phyloP scores from a whole-genome alignment of 352 stramenopile species.

The Globisporangium viniferum region DNA sequence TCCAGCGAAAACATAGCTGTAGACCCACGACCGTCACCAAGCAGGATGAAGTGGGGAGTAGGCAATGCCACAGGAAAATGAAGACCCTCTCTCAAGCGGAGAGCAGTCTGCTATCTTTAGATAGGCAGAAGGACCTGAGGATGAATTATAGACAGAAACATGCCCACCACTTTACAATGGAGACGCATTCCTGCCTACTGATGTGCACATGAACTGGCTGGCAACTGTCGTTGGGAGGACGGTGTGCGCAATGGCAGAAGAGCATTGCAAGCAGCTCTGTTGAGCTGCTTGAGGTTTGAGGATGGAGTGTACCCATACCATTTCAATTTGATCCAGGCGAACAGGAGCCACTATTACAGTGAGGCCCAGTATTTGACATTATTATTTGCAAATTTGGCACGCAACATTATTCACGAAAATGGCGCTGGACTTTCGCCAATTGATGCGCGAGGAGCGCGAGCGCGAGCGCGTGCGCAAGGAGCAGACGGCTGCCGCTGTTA shows the following conservation, averaged over 20 bases:
- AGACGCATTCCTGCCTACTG: neutral
- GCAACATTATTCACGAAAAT: neutral
- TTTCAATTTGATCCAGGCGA: neutral
- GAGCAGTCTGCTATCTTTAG: neutral
- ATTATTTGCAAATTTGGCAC: neutral
- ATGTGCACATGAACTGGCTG: too few relatives aligned
- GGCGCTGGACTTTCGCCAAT: conserved; percentile 43
- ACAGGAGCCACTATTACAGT: conserved; percentile 5
- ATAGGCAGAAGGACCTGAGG: too few relatives aligned
- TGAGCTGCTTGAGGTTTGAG: too few relatives aligned
- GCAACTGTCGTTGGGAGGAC: too few relatives aligned
- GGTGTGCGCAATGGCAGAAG: too few relatives aligned
- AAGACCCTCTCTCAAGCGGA: neutral
- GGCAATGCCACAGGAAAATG: neutral
- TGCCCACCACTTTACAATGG: neutral
- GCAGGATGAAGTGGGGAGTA: neutral
- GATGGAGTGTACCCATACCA: neutral
- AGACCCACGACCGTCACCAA: neutral
- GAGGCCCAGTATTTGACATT: neutral
- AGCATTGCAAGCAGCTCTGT: neutral
- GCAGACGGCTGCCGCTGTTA: neutral
- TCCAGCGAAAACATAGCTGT: conserved; percentile 56
- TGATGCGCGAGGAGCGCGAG: conserved; percentile 57
- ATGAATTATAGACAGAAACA: neutral
- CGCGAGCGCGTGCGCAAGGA: conserved; percentile 33